A percentile compares a stretch with the other conserved stretches of the same genome.
Conservation (phyloP, 257 asterid species). For the Forsythia suspensa region DNA sequence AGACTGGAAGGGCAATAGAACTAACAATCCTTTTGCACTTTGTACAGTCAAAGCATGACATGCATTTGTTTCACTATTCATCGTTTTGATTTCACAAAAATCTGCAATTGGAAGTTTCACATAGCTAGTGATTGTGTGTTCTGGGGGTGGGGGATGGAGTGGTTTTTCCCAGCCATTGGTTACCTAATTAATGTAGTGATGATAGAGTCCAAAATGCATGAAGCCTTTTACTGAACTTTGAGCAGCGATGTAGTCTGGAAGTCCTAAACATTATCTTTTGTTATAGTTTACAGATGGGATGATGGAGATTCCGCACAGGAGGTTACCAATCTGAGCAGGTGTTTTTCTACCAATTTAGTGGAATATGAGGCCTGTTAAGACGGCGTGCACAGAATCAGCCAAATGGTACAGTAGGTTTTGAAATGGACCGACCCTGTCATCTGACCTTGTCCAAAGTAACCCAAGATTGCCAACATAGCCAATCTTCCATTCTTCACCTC, state of each 20-base stretch:
- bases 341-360: conserved; percentile 38
- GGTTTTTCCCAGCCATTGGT: background rate
- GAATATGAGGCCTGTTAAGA: conserved; percentile 81
- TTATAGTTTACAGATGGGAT: background rate
- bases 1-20: too few species aligned
- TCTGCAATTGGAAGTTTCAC: background rate
- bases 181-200: background rate
- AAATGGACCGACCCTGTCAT: conserved; percentile 69
- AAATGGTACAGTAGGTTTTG: conserved; percentile 81
- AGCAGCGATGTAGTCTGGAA: too few species aligned
- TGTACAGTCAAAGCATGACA: background rate
- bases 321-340: conserved; percentile 8
- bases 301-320: conserved; percentile 19
- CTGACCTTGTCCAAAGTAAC: conserved; percentile 70
- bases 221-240: background rate
- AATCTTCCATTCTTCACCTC: conserved; percentile 88
- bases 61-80: background rate
- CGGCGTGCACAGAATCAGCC: conserved; percentile 84
- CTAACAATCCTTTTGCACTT: background rate
- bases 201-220: background rate
- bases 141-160: background rate
- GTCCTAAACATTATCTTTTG: background rate
- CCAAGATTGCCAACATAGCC: conserved; percentile 94
- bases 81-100: background rate
- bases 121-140: background rate